A percentile compares a stretch with the other conserved stretches of the same genome.
Evolutionary conservation across 495 filamentous ascomycete species (phyloP).

Genomic region (Lophium mytilinum): DNA sequence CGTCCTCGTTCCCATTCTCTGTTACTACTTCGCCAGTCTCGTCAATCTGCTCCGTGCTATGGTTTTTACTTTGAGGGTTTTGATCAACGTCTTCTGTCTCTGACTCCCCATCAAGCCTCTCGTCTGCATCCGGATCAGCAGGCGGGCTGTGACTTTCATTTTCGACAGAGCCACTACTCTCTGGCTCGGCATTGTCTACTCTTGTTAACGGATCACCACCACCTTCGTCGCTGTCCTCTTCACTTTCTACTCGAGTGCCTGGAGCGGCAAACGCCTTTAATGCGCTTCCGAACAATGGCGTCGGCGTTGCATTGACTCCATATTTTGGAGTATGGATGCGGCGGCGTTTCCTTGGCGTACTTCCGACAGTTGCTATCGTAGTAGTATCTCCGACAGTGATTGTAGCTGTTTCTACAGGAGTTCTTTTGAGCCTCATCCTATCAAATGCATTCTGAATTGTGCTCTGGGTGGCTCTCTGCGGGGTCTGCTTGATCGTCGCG

Average conservation of each 20-base stretch:
- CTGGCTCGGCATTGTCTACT: not conserved
- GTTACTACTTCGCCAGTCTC: not conserved
- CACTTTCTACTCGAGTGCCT: slow-evolving; percentile 39
- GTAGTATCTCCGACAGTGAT: slow-evolving; percentile 82
- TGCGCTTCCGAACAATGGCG: slow-evolving; percentile 53
- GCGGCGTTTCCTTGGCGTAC: slow-evolving; percentile 38
- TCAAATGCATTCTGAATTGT: slow-evolving; percentile 57
- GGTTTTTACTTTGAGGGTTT: too few species aligned
- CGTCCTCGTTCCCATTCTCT: slow-evolving; percentile 7
- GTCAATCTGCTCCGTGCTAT: not conserved
- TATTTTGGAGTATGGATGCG: slow-evolving; percentile 27
- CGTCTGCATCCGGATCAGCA: slow-evolving; percentile 14
- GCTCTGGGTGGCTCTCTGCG: slow-evolving; percentile 36
- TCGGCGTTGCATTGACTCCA: slow-evolving; percentile 21
- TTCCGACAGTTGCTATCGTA: slow-evolving; percentile 55
- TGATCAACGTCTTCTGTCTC: not conserved
- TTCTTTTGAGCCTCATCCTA: slow-evolving; percentile 57
- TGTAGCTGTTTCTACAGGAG: slow-evolving; percentile 65
- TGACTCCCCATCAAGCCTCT: too few species aligned
- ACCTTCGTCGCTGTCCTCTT: slow-evolving; percentile 23
- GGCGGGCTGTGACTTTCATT: too few species aligned
- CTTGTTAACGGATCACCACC: slow-evolving; percentile 1
- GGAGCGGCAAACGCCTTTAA: slow-evolving; percentile 70
- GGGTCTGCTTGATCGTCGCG: slow-evolving; percentile 12
- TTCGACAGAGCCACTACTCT: slow-evolving; percentile 1